phyloP scores from a whole-genome alignment of 306 rosid species.

The Lathyrus sativus region DNA sequence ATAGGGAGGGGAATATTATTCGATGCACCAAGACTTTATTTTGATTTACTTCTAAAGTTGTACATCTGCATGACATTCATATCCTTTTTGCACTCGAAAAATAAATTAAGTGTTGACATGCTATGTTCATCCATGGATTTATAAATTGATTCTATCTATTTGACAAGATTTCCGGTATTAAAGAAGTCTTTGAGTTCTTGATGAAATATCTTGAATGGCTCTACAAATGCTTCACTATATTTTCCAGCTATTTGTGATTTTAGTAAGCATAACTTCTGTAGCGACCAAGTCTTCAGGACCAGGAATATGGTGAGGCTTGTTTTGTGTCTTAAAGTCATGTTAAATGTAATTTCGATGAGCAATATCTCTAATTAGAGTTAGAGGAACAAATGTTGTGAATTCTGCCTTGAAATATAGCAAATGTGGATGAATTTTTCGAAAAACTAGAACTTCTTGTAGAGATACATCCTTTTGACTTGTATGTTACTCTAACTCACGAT shows the following conservation, averaged over 20 bases:
- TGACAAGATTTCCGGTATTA: slow-evolving; percentile 95
- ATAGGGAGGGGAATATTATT: slow-evolving; percentile 40
- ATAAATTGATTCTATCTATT: slow-evolving; percentile 81
- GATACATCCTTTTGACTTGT: slow-evolving; percentile 66
- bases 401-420: slow-evolving; percentile 97
- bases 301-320: slow-evolving; percentile 96
- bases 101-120: slow-evolving; percentile 57
- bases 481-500: slow-evolving; percentile 82
- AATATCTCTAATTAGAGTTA: no score
- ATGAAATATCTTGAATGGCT: slow-evolving; percentile 88
- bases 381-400: slow-evolving; percentile 95
- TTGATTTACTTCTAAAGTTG: slow-evolving; percentile 57
- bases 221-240: slow-evolving; percentile 75
- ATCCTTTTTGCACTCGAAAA: slow-evolving; percentile 90
- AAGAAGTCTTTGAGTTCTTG: slow-evolving; percentile 95
- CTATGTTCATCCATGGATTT: slow-evolving; percentile 68
- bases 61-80: no score
- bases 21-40: slow-evolving; percentile 40
- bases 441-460: slow-evolving; percentile 78
- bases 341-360: slow-evolving; percentile 94
- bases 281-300: slow-evolving; percentile 98
- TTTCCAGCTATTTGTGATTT: slow-evolving; percentile 79
- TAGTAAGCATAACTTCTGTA: slow-evolving; percentile 93
- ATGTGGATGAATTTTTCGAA: slow-evolving; percentile 90
- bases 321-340: slow-evolving; percentile 94